These are phyloP conservation scores for Claviceps citrina DNA, from an alignment of 2,329 filamentous ascomycete species.

Conservation along the genomic window DNA sequence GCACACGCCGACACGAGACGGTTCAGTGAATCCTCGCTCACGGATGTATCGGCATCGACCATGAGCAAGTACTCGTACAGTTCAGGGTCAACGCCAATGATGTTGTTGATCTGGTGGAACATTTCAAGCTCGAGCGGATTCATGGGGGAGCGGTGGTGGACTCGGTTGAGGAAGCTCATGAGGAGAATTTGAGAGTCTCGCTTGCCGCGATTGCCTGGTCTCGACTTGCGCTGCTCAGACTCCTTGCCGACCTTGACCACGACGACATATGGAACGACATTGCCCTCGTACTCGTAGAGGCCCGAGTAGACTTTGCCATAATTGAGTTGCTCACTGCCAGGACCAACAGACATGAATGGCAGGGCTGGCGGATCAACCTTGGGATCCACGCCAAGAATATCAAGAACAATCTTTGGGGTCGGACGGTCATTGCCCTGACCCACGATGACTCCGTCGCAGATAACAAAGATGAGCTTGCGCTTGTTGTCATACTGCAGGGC, in stretches of 20 bases:
- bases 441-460: constrained; percentile 94
- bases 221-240: constrained; percentile 77
- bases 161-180: constrained; percentile 95
- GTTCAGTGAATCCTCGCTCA: constrained; percentile 82
- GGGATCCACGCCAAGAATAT: constrained; percentile 91
- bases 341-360: constrained; percentile 83
- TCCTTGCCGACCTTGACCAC: constrained; percentile 96
- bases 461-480: constrained; percentile 86
- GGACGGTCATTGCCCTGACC: constrained; percentile 91
- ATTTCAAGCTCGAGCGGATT: constrained; percentile 91
- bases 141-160: constrained; percentile 89
- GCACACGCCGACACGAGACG: constrained; percentile 82
- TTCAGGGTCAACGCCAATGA: constrained; percentile 94
- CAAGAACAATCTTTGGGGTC: constrained; percentile 92
- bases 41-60: constrained; percentile 94
- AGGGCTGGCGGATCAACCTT: constrained; percentile 91
- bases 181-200: constrained; percentile 92
- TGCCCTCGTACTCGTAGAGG: constrained; percentile 92
- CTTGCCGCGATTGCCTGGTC: constrained; percentile 96
- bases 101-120: constrained; percentile 98
- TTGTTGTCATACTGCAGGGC: constrained; percentile 97
- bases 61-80: constrained; percentile 94
- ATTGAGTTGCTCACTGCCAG: constrained; percentile 83
- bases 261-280: constrained; percentile 91
- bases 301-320: constrained; percentile 98